Evolutionary conservation across 1,284 basidiomycete species (phyloP).

Genomic region (Ustilago curta): DNA sequence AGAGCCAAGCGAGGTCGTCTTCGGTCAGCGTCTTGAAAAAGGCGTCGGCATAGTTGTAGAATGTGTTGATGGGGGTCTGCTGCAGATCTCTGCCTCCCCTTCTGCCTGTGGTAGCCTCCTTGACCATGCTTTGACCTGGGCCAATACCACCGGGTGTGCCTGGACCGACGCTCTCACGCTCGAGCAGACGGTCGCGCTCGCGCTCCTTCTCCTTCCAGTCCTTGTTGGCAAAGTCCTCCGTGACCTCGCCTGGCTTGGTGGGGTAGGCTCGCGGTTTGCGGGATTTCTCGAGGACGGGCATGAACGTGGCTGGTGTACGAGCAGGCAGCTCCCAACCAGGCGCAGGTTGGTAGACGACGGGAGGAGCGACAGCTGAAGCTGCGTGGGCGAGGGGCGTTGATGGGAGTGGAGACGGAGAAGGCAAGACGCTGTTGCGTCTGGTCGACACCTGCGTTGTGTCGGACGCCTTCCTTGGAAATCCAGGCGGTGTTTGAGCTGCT

Average conservation of each 20-base stretch:
- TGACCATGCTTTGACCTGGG: conserved; percentile 52
- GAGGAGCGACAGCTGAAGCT: conserved; percentile 5
- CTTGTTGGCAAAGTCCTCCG: conserved; percentile 62
- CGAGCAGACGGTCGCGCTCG: conserved; percentile 55
- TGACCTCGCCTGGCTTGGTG: conserved; percentile 62
- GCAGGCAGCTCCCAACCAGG: conserved; percentile 60
- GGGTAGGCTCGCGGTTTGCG: conserved; percentile 54
- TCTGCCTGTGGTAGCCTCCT: conserved; percentile 47
- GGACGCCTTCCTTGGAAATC: conserved; percentile 41
- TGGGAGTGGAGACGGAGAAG: conserved; percentile 44
- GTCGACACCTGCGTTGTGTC: conserved; percentile 34
- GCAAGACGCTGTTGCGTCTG: conserved; percentile 47
- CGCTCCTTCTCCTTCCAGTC: conserved; percentile 66
- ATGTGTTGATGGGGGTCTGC: conserved; percentile 65
- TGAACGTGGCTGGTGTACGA: conserved; percentile 50
- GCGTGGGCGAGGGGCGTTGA: conserved; percentile 36
- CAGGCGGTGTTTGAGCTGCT: conserved; percentile 27
- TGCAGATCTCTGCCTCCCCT: conserved; percentile 57
- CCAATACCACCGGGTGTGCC: conserved; percentile 48
- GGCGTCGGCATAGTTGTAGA: conserved; percentile 64
- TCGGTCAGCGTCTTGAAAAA: conserved; percentile 69
- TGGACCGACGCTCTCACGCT: conserved; percentile 49
- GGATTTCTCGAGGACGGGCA: conserved; percentile 52
- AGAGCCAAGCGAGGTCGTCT: conserved; percentile 68
- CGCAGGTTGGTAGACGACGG: conserved; percentile 38